phyloP scores from a whole-genome alignment of 2,329 filamentous ascomycete species.

The Ophiosphaerella narmari region DNA sequence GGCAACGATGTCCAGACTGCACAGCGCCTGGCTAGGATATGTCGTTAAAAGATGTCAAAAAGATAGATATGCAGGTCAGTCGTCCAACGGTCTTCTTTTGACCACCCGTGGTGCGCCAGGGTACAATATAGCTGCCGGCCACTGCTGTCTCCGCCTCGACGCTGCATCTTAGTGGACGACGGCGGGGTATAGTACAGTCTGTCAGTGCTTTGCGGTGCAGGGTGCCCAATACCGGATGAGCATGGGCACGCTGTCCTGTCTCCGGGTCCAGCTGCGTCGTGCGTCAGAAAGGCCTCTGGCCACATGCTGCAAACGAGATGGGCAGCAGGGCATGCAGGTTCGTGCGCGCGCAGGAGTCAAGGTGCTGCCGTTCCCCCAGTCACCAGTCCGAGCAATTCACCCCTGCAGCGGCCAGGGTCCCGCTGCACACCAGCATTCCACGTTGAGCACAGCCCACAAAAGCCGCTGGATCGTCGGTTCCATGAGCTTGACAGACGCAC shows the following conservation, averaged over 20 bases:
- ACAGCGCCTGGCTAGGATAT: slow-evolving; percentile 37
- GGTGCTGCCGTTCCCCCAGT: slow-evolving; percentile 31
- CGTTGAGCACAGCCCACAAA: slow-evolving; percentile 42
- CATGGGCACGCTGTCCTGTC: slow-evolving; percentile 37
- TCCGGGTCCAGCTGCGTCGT: slow-evolving; percentile 41
- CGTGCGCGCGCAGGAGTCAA: slow-evolving; percentile 30
- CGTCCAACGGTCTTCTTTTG: slow-evolving; percentile 35
- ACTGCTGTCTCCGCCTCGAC: slow-evolving; percentile 35
- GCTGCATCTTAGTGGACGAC: slow-evolving; percentile 34
- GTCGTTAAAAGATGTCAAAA: slow-evolving; percentile 33
- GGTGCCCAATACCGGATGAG: slow-evolving; percentile 39
- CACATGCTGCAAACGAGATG: slow-evolving; percentile 45
- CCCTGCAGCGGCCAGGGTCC: slow-evolving; percentile 24
- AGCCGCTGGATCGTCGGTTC: slow-evolving; percentile 42
- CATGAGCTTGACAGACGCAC: slow-evolving; percentile 41
- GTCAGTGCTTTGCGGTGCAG: slow-evolving; percentile 38
- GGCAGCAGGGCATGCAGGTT: slow-evolving; percentile 30
- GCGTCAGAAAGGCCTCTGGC: slow-evolving; percentile 41
- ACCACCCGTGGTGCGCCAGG: slow-evolving; percentile 39
- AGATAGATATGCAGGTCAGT: slow-evolving; percentile 35
- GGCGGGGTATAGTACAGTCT: slow-evolving; percentile 43
- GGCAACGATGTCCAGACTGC: slow-evolving; percentile 8
- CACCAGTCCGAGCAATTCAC: slow-evolving; percentile 33
- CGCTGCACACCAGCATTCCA: slow-evolving; percentile 41
- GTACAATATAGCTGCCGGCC: slow-evolving; percentile 44